Conservation (phyloP, 2,329 filamentous ascomycete genomes). For the Fusarium decemcellulare region DNA sequence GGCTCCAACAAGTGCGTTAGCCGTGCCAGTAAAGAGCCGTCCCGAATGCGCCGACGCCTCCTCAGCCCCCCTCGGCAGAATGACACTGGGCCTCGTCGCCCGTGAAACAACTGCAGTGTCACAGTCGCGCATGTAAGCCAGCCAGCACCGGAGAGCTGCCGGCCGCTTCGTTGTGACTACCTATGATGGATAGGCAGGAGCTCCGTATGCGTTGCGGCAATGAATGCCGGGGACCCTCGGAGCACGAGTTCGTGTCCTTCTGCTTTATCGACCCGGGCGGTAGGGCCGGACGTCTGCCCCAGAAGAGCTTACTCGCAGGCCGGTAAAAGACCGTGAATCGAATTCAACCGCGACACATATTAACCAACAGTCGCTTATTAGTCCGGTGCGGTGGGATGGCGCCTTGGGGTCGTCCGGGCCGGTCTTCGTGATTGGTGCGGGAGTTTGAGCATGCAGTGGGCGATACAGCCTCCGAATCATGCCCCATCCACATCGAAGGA, state of each 20-base stretch:
- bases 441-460: constrained; percentile 45
- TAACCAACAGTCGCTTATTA: constrained; percentile 38
- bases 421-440: constrained; percentile 49
- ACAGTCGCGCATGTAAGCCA: constrained; percentile 31
- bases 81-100: constrained; percentile 27
- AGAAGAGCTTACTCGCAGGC: constrained; percentile 27
- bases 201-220: constrained; percentile 21
- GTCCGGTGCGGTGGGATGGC: constrained; percentile 42
- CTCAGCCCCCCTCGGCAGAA: constrained; percentile 41
- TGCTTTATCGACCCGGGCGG: constrained; percentile 10
- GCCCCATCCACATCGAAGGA: constrained; percentile 32
- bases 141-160: constrained; percentile 39
- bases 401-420: constrained; percentile 33
- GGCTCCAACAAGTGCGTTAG: constrained; percentile 40
- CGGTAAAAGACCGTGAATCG: constrained; percentile 32
- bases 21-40: constrained; percentile 48
- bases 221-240: constrained; percentile 24
- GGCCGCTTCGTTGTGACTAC: constrained; percentile 13
- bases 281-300: constrained; percentile 34
- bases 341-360: constrained; percentile 40
- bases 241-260: constrained; percentile 20
- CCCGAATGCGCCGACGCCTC: constrained; percentile 31
- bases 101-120: constrained; percentile 14
- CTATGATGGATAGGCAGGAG: neutral
- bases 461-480: constrained; percentile 42